Conservation (phyloP, 331 rosid genomes). For the Cucumis variabilis region DNA sequence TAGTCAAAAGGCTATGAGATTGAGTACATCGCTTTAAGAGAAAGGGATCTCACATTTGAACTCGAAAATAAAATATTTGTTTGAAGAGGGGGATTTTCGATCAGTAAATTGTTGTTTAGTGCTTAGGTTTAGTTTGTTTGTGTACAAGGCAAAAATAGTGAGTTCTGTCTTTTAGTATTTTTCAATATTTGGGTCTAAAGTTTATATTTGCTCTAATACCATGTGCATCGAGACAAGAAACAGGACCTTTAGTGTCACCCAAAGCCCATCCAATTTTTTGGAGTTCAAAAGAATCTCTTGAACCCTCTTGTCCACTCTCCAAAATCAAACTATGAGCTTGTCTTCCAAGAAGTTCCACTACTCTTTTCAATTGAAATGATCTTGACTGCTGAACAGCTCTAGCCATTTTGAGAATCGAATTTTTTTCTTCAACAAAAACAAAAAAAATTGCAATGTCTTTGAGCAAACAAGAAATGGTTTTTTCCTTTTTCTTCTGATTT, state of each 20-base stretch:
- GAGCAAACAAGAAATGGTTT: constrained; percentile 16
- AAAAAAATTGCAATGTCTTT: background rate
- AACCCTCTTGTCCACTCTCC: constrained; percentile 50
- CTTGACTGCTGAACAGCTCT: constrained; percentile 66
- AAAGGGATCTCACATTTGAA: constrained; percentile 47
- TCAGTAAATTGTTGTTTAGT: too few species aligned
- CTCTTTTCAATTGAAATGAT: constrained; percentile 71
- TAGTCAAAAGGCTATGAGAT: constrained; percentile 23
- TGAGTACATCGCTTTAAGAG: constrained; percentile 41
- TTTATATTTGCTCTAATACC: constrained; percentile 19
- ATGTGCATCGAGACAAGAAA: constrained; percentile 35
- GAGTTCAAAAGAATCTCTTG: constrained; percentile 34
- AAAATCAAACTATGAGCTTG: constrained; percentile 55
- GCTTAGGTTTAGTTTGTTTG: too few species aligned
- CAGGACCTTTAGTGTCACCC: constrained; percentile 36
- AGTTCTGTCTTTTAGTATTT: too few species aligned
- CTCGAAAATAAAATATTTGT: constrained; percentile 45
- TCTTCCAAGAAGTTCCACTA: constrained; percentile 69
- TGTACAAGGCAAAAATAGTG: too few species aligned
- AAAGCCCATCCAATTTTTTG: constrained; percentile 35
- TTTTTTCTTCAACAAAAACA: constrained; percentile 32
- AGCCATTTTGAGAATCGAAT: constrained; percentile 55
- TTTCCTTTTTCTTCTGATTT: background rate
- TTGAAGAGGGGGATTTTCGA: too few species aligned
- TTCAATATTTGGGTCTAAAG: too few species aligned